Evolutionary conservation across 2,329 filamentous ascomycete genomes (phyloP).

Genomic region (Lasiodiplodia gonubiensis): DNA sequence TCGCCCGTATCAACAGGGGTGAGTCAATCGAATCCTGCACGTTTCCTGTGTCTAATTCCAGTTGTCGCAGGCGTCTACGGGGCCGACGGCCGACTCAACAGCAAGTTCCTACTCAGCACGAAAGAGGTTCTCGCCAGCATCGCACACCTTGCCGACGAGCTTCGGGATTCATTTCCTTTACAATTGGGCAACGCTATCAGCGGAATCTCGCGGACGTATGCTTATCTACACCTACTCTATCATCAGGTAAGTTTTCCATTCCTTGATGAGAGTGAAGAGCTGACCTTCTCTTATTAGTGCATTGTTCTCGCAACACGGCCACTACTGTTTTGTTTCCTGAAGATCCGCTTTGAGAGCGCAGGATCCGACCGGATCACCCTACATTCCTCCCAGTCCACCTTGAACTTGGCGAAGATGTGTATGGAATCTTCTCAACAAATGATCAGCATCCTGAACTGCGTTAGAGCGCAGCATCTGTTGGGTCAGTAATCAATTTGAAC

Average conservation of each 20-base stretch:
- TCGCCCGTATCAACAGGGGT: slow-evolving; percentile 54
- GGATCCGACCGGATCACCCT: slow-evolving; percentile 38
- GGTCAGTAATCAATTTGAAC: slow-evolving; percentile 43
- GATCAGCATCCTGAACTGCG: slow-evolving; percentile 50
- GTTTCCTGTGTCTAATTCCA: not conserved
- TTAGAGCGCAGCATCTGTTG: slow-evolving; percentile 55
- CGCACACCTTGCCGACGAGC: slow-evolving; percentile 49
- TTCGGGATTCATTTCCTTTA: slow-evolving; percentile 46
- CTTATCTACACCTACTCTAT: slow-evolving; percentile 44
- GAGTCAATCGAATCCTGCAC: slow-evolving; percentile 31
- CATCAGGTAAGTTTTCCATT: slow-evolving; percentile 45
- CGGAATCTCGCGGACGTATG: slow-evolving; percentile 51
- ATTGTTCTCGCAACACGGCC: slow-evolving; percentile 51
- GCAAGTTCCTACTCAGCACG: slow-evolving; percentile 47
- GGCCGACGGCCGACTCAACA: slow-evolving; percentile 44
- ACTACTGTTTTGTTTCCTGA: slow-evolving; percentile 52
- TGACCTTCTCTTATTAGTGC: slow-evolving; percentile 38
- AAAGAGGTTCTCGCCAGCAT: slow-evolving; percentile 49
- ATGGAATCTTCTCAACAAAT: slow-evolving; percentile 53
- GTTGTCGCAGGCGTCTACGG: slow-evolving; percentile 50
- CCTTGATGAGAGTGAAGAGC: not conserved
- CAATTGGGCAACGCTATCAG: slow-evolving; percentile 45
- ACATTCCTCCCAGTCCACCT: slow-evolving; percentile 46
- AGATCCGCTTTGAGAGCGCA: slow-evolving; percentile 41
- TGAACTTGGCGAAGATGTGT: slow-evolving; percentile 49